These are phyloP conservation scores for Rhododendron molle DNA, from an alignment of 148 eudicot species.

Conservation along the genomic window DNA sequence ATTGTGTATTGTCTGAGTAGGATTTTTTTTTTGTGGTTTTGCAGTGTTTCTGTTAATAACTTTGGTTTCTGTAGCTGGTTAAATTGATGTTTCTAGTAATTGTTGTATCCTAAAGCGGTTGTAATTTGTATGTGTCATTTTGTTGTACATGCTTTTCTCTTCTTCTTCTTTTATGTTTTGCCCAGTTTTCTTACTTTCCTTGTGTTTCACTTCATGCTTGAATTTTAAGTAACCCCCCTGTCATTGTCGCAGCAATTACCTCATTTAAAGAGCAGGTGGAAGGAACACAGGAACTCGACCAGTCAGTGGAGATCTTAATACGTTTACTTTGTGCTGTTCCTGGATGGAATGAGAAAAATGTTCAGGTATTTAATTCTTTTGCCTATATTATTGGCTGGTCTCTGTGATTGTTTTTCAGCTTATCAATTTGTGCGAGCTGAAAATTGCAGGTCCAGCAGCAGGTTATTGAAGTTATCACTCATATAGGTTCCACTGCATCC, in stretches of 20 bases:
- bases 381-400: background rate
- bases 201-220: background rate
- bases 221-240: background rate
- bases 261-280: conserved; percentile 91
- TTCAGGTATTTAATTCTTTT: conserved; percentile 47
- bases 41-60: background rate
- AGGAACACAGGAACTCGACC: conserved; percentile 57
- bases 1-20: background rate
- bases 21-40: background rate
- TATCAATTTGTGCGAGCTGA: background rate
- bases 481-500: conserved; percentile 74
- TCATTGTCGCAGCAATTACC: conserved; percentile 58
- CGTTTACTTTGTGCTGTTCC: conserved; percentile 92
- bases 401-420: background rate
- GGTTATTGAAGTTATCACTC: conserved; percentile 71
- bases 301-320: conserved; percentile 86
- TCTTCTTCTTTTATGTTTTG: background rate
- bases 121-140: background rate
- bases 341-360: conserved; percentile 99
- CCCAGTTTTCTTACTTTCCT: background rate
- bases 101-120: background rate
- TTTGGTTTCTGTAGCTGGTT: background rate
- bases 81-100: background rate
- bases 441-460: conserved; percentile 93
- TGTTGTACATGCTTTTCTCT: background rate